These are phyloP conservation scores for Platismatia glauca DNA, from an alignment of 495 filamentous ascomycete species.

Conservation along the genomic window DNA sequence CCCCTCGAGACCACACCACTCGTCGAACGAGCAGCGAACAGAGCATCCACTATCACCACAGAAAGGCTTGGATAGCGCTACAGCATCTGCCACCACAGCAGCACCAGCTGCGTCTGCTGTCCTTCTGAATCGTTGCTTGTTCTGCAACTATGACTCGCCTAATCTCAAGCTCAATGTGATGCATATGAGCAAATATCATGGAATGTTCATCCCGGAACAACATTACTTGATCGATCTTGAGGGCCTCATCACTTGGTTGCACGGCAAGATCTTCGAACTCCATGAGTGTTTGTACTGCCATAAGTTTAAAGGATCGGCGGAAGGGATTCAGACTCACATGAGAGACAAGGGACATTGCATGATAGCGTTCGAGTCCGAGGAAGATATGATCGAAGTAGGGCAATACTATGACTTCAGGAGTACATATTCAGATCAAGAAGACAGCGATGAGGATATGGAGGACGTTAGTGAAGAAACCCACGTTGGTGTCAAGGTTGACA, in stretches of 20 bases:
- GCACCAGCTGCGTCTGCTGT: conserved; percentile 26
- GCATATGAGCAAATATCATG: conserved; percentile 89
- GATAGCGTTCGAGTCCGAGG: conserved; percentile 83
- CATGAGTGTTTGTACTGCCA: conserved; percentile 81
- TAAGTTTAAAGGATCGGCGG: conserved; percentile 60
- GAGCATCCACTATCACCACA: conserved; percentile 31
- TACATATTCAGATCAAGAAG: conserved; percentile 76
- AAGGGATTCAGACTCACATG: conserved; percentile 89
- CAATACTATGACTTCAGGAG: conserved; percentile 95
- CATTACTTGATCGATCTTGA: conserved; percentile 71
- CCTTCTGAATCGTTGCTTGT: conserved; percentile 65
- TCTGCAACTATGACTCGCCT: conserved; percentile 77
- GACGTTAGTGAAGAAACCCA: conserved; percentile 32
- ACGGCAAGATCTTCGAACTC: conserved; percentile 63
- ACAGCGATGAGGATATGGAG: conserved; percentile 50
- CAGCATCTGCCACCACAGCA: conserved; percentile 11
- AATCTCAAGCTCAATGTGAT: conserved; percentile 61
- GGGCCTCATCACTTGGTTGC: conserved; percentile 67
- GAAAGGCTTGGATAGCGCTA: conserved; percentile 19
- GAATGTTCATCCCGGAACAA: conserved; percentile 92
- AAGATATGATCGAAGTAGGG: conserved; percentile 90
- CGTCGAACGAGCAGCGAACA: conserved; percentile 36
- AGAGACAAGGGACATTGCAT: conserved; percentile 92
- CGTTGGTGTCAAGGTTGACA: conserved; percentile 20
- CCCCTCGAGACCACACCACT: conserved; percentile 48